Percentiles rank a stretch among this genome's conserved stretches.
phyloP scores from a whole-genome alignment of 2,329 filamentous ascomycete genomes.

The Ascochyta fabae region DNA sequence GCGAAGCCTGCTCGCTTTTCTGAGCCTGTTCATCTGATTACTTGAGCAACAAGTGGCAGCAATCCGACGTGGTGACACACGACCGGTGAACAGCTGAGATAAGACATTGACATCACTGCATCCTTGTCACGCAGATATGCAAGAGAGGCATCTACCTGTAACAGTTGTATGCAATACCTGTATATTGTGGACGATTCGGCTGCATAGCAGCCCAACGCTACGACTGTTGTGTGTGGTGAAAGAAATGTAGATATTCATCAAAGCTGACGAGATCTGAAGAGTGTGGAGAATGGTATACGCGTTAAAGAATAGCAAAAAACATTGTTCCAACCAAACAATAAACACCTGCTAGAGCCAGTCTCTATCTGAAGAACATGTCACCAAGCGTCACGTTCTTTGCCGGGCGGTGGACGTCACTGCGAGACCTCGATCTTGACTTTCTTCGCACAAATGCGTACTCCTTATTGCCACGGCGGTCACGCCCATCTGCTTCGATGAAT shows the following conservation, averaged over 20 bases:
- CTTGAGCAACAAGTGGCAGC: conserved; percentile 4
- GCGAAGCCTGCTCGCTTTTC: neutral
- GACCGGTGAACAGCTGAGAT: conserved; percentile 28
- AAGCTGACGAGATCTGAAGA: neutral
- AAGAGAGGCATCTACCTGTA: neutral
- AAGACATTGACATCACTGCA: conserved; percentile 5
- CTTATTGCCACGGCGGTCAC: conserved; percentile 46
- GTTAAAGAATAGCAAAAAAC: neutral
- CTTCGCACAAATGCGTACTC: conserved; percentile 56
- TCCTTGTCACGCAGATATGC: conserved; percentile 1
- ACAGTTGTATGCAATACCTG: conserved; percentile 2
- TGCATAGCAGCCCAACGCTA: neutral
- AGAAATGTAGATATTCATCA: neutral
- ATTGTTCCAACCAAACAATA: neutral
- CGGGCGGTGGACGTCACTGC: conserved; percentile 39
- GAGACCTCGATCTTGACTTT: conserved; percentile 39
- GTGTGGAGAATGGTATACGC: conserved; percentile 16
- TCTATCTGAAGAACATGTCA: conserved; percentile 41
- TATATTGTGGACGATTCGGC: conserved; percentile 1
- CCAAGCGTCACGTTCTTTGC: conserved; percentile 42
- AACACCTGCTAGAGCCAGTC: neutral
- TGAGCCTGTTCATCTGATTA: neutral
- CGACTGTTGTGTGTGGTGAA: neutral
- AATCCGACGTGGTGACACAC: conserved; percentile 13
- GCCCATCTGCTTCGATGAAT: conserved; percentile 52